phyloP scores from a whole-genome alignment of 192 early-diverging fungal species.

The Blastocladiella britannica region DNA sequence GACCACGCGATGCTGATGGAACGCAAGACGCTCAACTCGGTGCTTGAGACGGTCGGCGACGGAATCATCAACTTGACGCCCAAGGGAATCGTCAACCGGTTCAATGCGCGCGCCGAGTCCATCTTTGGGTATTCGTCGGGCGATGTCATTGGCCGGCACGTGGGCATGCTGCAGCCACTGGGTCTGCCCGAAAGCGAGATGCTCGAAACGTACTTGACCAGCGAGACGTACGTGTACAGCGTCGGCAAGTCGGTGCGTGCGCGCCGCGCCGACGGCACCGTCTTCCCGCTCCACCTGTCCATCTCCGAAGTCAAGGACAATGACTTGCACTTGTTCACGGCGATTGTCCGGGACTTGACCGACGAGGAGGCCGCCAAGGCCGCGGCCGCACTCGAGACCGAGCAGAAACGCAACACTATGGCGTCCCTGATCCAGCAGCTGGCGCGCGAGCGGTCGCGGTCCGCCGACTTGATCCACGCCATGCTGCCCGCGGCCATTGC shows the following conservation, averaged over 20 bases:
- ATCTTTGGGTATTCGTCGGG: conserved; percentile 7
- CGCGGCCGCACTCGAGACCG: not conserved
- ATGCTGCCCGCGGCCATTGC: conserved; percentile 16
- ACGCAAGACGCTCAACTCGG: conserved; percentile 13
- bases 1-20: conserved; percentile 15
- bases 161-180: not conserved
- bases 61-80: conserved; percentile 18
- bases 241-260: conserved; percentile 1
- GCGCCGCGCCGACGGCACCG: conserved; percentile 8
- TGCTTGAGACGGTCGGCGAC: conserved; percentile 14
- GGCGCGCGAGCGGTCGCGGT: conserved; percentile 6
- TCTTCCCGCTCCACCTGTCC: conserved; percentile 16
- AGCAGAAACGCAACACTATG: conserved; percentile 12
- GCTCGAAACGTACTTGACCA: conserved; percentile 11
- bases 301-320: conserved; percentile 16
- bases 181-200: conserved; percentile 2
- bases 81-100: conserved; percentile 9
- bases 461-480: conserved; percentile 13
- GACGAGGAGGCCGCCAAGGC: conserved; percentile 10
- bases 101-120: conserved; percentile 14
- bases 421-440: conserved; percentile 5
- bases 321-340: conserved; percentile 19
- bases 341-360: conserved; percentile 17
- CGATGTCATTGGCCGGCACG: not conserved
- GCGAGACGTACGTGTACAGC: conserved; percentile 3